Conservation (phyloP, 495 filamentous ascomycete genomes). For the Talaromyces wortmannii region DNA sequence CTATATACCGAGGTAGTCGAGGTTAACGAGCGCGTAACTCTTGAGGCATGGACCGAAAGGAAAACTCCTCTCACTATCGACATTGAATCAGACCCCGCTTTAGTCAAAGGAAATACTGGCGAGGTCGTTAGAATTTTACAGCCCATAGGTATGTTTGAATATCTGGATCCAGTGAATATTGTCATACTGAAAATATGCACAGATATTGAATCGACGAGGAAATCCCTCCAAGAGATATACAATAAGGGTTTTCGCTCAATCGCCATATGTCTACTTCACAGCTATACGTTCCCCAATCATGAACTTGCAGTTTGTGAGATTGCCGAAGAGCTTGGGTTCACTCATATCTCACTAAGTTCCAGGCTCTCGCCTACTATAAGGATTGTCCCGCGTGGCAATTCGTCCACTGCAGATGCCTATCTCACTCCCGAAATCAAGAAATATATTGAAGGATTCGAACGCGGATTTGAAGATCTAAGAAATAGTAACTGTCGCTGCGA, state of each 20-base stretch:
- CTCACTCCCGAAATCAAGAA: slow-evolving; percentile 84
- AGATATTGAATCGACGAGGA: no score
- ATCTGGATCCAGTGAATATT: no score
- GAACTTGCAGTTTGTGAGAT: slow-evolving; percentile 9
- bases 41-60: no score
- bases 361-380: slow-evolving; percentile 75
- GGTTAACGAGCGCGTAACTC: slow-evolving; percentile 72
- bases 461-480: slow-evolving; percentile 43
- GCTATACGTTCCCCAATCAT: slow-evolving; percentile 40
- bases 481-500: slow-evolving; percentile 17
- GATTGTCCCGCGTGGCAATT: slow-evolving; percentile 63
- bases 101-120: no score
- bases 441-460: slow-evolving; percentile 76
- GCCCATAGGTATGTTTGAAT: no score
- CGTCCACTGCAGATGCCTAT: slow-evolving; percentile 87
- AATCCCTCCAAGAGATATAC: no score
- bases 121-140: no score
- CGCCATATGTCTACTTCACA: slow-evolving; percentile 37
- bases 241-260: slow-evolving; percentile 27
- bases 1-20: slow-evolving; percentile 66
- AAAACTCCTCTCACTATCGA: no score
- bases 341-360: slow-evolving; percentile 42
- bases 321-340: slow-evolving; percentile 25
- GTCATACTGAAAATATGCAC: no score
- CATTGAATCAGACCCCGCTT: no score